Percentiles rank a stretch among this genome's conserved stretches.
Conservation (phyloP, 257 asterid genomes). For the Penstemon davidsonii region DNA sequence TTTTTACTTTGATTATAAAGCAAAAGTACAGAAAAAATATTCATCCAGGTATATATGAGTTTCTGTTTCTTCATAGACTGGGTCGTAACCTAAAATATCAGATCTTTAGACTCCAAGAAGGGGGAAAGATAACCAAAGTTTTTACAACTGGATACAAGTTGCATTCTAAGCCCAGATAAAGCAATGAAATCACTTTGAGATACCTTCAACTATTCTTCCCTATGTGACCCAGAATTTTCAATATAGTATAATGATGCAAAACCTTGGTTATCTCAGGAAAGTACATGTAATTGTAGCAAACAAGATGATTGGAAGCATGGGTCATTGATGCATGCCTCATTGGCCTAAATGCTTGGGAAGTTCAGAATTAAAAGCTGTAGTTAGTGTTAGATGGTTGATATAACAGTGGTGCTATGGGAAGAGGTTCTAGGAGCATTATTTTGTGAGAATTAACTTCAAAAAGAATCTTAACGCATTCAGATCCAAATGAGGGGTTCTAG, state of each 20-base stretch:
- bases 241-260: not conserved
- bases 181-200: not conserved
- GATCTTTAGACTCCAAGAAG: no score
- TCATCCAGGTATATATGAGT: no score
- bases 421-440: constrained; percentile 6
- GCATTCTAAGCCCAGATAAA: no score
- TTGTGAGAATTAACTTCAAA: not conserved
- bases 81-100: no score
- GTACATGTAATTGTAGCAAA: not conserved
- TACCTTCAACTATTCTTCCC: not conserved
- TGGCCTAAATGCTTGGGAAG: constrained; percentile 3
- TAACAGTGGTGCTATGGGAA: not conserved
- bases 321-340: not conserved
- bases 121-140: no score
- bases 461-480: not conserved
- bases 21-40: no score
- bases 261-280: not conserved
- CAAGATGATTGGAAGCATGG: not conserved
- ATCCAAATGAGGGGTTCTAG: constrained; percentile 8
- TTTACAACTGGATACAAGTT: not conserved
- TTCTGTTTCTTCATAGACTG: no score
- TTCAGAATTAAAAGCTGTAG: not conserved
- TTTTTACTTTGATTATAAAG: no score
- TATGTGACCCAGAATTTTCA: not conserved
- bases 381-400: constrained; percentile 2